Conservation (phyloP, 768 basidiomycete species). For the Leccinum olivaceopallidum region DNA sequence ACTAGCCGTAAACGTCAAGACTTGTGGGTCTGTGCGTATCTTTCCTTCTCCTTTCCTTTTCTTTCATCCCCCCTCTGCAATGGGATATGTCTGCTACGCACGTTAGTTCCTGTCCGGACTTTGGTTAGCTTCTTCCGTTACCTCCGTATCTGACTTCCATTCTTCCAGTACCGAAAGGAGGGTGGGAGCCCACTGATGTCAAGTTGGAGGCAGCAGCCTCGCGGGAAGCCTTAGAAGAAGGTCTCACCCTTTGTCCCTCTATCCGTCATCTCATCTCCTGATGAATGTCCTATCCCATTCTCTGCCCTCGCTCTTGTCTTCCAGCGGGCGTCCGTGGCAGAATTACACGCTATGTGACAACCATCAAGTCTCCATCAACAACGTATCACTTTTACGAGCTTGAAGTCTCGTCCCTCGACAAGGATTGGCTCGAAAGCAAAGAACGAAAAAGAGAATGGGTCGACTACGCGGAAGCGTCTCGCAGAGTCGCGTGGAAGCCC, state of each 20-base stretch:
- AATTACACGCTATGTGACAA: slow-evolving; percentile 83
- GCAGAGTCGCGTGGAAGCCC: slow-evolving; percentile 79
- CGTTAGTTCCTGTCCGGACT: slow-evolving; percentile 1
- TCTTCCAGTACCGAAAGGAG: slow-evolving; percentile 83
- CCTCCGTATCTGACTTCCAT: slow-evolving; percentile 8
- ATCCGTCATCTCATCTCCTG: slow-evolving; percentile 71
- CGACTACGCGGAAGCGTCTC: slow-evolving; percentile 78
- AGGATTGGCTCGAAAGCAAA: slow-evolving; percentile 77
- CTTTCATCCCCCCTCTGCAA: background rate
- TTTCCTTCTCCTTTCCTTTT: slow-evolving; percentile 8
- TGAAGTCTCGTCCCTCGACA: slow-evolving; percentile 74
- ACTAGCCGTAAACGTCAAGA: slow-evolving; percentile 83
- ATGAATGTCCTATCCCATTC: slow-evolving; percentile 50
- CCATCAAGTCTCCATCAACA: slow-evolving; percentile 73
- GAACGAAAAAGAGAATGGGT: slow-evolving; percentile 88
- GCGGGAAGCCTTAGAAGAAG: slow-evolving; percentile 94
- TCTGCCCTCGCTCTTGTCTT: slow-evolving; percentile 32
- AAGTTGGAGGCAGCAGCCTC: slow-evolving; percentile 84
- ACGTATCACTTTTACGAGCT: slow-evolving; percentile 92
- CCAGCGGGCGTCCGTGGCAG: slow-evolving; percentile 85
- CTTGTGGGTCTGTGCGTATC: slow-evolving; percentile 84
- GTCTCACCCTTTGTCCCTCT: slow-evolving; percentile 84
- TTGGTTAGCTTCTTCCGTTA: background rate
- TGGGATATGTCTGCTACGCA: slow-evolving; percentile 2
- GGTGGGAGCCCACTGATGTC: slow-evolving; percentile 83